A percentile compares a stretch with the other conserved stretches of the same genome.
Conservation (phyloP, 2,329 filamentous ascomycete species). For the Aureobasidium sp. region DNA sequence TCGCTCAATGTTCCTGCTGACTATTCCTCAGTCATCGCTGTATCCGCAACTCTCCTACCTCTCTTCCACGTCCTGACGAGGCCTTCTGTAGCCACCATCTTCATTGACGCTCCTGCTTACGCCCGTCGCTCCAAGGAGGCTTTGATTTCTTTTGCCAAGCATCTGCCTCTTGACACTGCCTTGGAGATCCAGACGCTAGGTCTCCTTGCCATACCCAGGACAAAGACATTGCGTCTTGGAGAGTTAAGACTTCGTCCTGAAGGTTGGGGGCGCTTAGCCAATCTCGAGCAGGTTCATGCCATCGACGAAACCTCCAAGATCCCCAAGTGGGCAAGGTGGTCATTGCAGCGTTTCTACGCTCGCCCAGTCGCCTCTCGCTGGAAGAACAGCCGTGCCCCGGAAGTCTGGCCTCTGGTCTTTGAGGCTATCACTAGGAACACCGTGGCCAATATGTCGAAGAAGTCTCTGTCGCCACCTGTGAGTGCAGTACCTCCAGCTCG, state of each 20-base stretch:
- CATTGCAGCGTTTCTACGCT: not conserved
- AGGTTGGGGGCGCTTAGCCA: slow-evolving; percentile 20
- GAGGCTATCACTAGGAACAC: not conserved
- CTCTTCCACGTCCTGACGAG: slow-evolving; percentile 58
- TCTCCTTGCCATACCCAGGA: slow-evolving; percentile 32
- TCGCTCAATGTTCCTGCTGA: not conserved
- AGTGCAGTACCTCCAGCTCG: not conserved
- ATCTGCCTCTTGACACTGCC: slow-evolving; percentile 36
- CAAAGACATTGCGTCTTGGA: slow-evolving; percentile 21
- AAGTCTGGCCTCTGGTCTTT: slow-evolving; percentile 11
- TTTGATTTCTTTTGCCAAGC: slow-evolving; percentile 46
- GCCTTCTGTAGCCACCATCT: slow-evolving; percentile 66
- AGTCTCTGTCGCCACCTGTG: not conserved
- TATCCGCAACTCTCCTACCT: slow-evolving; percentile 57
- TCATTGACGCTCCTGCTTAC: slow-evolving; percentile 59
- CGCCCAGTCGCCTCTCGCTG: slow-evolving; percentile 1
- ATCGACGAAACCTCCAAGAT: slow-evolving; percentile 27
- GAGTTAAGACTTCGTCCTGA: slow-evolving; percentile 23
- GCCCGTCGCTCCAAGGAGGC: slow-evolving; percentile 55
- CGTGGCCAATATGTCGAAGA: not conserved
- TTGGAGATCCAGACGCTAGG: slow-evolving; percentile 37
- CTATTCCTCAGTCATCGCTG: slow-evolving; percentile 44
- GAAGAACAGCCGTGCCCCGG: slow-evolving; percentile 7
- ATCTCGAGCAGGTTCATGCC: slow-evolving; percentile 25
- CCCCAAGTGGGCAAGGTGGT: not conserved